Evolutionary conservation across 2,329 filamentous ascomycete genomes (phyloP).

Genomic region (Sporothrix pallida): DNA sequence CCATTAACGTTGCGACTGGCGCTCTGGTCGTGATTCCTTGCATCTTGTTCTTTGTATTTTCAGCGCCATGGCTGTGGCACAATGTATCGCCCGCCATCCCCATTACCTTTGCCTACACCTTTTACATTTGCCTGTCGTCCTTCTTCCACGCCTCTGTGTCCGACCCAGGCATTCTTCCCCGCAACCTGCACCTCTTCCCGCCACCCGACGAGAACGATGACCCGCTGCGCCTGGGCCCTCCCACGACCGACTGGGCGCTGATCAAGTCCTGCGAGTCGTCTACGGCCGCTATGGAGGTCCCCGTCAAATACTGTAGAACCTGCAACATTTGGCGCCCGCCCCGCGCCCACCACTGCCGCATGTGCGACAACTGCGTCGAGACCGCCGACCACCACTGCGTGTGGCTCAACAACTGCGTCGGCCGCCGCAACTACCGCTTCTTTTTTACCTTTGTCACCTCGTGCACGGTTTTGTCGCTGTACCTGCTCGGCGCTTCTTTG

Average conservation of each 20-base stretch:
- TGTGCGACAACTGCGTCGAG: slow-evolving; percentile 97
- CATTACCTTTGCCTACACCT: slow-evolving; percentile 88
- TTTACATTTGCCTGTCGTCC: slow-evolving; percentile 87
- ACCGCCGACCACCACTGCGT: slow-evolving; percentile 98
- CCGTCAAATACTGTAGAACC: slow-evolving; percentile 96
- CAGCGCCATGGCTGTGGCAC: slow-evolving; percentile 83
- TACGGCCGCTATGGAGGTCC: slow-evolving; percentile 93
- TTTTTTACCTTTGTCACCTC: slow-evolving; percentile 91
- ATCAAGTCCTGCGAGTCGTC: slow-evolving; percentile 77
- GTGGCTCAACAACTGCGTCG: slow-evolving; percentile 98
- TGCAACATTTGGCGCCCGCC: slow-evolving; percentile 98
- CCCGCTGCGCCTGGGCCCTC: slow-evolving; percentile 78
- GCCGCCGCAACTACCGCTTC: slow-evolving; percentile 95
- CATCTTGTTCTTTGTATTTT: slow-evolving; percentile 83
- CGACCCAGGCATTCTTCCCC: slow-evolving; percentile 90
- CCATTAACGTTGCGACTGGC: slow-evolving; percentile 87
- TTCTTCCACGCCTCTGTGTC: slow-evolving; percentile 91
- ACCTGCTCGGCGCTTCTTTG: slow-evolving; percentile 77
- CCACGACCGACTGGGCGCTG: slow-evolving; percentile 92
- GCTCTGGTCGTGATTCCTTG: slow-evolving; percentile 79
- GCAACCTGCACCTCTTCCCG: slow-evolving; percentile 90
- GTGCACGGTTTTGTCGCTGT: slow-evolving; percentile 76
- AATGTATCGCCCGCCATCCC: slow-evolving; percentile 88
- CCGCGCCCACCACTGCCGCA: slow-evolving; percentile 91
- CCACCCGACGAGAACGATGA: slow-evolving; percentile 76